phyloP scores from a whole-genome alignment of 192 early-diverging fungal species.

The Spinellus fusiger region DNA sequence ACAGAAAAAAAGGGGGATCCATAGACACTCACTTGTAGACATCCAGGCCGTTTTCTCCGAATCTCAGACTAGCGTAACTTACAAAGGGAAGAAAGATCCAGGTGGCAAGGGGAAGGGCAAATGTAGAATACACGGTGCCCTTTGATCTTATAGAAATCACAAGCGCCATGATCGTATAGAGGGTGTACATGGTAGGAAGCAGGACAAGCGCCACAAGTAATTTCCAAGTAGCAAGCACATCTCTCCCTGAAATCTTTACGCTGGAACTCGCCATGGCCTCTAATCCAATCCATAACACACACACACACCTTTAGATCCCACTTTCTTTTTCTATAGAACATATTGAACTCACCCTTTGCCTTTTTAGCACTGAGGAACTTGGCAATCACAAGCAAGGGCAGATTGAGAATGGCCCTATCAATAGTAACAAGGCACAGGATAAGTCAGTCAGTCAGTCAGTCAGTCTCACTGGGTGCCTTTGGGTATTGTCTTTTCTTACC shows the following conservation, averaged over 20 bases:
- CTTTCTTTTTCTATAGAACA: not conserved
- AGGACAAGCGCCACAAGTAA: constrained; percentile 72
- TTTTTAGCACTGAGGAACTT: constrained; percentile 48
- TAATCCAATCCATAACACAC: constrained; percentile 2
- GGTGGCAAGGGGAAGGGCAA: constrained; percentile 33
- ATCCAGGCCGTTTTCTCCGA: constrained; percentile 71
- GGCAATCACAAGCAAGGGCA: constrained; percentile 49
- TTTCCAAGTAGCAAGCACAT: constrained; percentile 98
- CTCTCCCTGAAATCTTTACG: constrained; percentile 91
- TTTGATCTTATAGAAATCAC: constrained; percentile 23
- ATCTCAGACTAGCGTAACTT: constrained; percentile 67
- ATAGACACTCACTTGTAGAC: constrained; percentile 51
- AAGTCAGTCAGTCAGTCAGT: too few relatives aligned
- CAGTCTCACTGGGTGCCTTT: not conserved
- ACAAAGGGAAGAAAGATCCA: constrained; percentile 57
- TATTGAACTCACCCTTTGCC: constrained; percentile 34
- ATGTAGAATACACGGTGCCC: constrained; percentile 28
- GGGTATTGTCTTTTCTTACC: constrained; percentile 41
- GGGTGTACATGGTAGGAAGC: constrained; percentile 65
- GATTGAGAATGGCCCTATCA: constrained; percentile 47
- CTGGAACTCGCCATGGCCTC: constrained; percentile 82
- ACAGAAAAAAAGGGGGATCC: not conserved
- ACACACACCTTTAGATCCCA: not conserved
- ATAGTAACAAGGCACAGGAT: not conserved
- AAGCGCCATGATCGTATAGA: constrained; percentile 64